Conservation (phyloP, 2,329 filamentous ascomycete genomes). For the Blastomyces emzantsi region DNA sequence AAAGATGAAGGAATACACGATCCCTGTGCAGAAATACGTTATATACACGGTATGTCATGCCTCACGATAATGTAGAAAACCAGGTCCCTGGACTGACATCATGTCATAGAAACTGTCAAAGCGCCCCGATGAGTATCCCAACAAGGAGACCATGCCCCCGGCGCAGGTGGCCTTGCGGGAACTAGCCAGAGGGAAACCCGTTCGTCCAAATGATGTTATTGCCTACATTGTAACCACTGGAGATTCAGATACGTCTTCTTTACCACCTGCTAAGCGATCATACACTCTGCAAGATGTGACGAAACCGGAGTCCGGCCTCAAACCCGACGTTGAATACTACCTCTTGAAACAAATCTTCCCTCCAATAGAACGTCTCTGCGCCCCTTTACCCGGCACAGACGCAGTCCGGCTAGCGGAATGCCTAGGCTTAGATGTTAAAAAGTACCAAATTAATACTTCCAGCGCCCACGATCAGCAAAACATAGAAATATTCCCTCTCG, state of each 20-base stretch:
- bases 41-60: slow-evolving; percentile 64
- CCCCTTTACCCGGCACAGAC: slow-evolving; percentile 89
- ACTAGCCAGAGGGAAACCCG: slow-evolving; percentile 71
- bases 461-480: slow-evolving; percentile 45
- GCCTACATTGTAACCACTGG: slow-evolving; percentile 80
- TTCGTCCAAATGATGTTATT: slow-evolving; percentile 93
- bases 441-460: slow-evolving; percentile 65
- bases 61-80: background rate
- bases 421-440: slow-evolving; percentile 79
- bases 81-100: slow-evolving; percentile 15
- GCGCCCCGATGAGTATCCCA: slow-evolving; percentile 84
- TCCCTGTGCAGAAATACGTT: slow-evolving; percentile 81
- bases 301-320: slow-evolving; percentile 63
- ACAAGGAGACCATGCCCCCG: slow-evolving; percentile 89
- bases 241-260: slow-evolving; percentile 51
- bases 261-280: slow-evolving; percentile 73
- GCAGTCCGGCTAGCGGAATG: slow-evolving; percentile 84
- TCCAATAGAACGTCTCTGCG: slow-evolving; percentile 93
- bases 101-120: slow-evolving; percentile 73
- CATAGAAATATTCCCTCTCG: slow-evolving; percentile 76
- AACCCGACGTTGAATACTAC: slow-evolving; percentile 95
- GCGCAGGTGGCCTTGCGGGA: slow-evolving; percentile 91
- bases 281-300: slow-evolving; percentile 77
- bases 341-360: slow-evolving; percentile 97
- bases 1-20: slow-evolving; percentile 72